Base-by-base conservation (phyloP, 2,329 filamentous ascomycete species). In the Cordyceps farinosa region DNA sequence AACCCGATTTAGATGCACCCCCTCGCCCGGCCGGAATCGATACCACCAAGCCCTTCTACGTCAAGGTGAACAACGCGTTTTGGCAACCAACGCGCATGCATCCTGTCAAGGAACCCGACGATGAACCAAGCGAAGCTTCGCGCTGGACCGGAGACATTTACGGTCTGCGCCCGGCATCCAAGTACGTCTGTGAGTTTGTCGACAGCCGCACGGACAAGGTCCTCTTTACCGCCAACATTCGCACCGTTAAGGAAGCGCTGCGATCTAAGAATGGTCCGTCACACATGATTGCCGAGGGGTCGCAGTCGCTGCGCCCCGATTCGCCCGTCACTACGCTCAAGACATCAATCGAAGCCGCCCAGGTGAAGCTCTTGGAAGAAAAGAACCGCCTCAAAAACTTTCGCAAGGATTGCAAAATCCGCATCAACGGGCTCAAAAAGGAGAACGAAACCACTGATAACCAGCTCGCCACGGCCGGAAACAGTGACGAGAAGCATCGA, bases 41-140 rank as follows among this genome's bases (percentile, higher is more conserved):
- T 73, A 82, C 80, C 65, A 82, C 84, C 40, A 92, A 91, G 73
- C 90, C 90, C 5, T 92, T 93, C 71, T 92, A 87, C 72, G 89
- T 93, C 62, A 84, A 87, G 66, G 85, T 94, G 67, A 93, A 94
- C 74, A 88, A 91, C 57, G 89, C 90, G 10, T 83, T 87, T 65
- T 94, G 90, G 90, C 90, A 90, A 71, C 90, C 90, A 1, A 90
- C 89, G 11, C 84, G 88, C 68, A 92, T 93, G 70, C 83, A 83
- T 64, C 78, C 82, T 36, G 76, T 84, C 42, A 69, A 75, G 29
- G 71, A 76, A 52, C 66, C 66, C 17, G 68, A 74, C 7, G 72
- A 73, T 44, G 69, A 72, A 5, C 66, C 75, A 50, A 73, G 75
- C 29, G 69, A 70, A n/a, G 80, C 80, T 22, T 81, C 81, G 52